phyloP scores from a whole-genome alignment of 2,329 filamentous ascomycete species.

The Shiraia bambusicola region DNA sequence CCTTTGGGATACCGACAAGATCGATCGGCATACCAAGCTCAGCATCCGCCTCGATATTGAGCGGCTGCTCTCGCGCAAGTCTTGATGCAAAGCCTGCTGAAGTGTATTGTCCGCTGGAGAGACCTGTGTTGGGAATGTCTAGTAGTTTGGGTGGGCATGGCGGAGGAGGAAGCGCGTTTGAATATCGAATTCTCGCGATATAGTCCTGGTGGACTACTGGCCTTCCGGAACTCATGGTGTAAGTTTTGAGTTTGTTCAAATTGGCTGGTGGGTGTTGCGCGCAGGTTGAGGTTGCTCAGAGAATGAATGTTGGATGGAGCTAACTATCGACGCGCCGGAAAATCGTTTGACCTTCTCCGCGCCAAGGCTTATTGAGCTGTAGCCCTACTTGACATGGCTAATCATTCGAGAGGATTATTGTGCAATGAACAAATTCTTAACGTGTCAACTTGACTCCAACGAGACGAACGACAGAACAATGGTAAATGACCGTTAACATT shows the following conservation, averaged over 20 bases:
- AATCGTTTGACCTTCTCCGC: constrained; percentile 16
- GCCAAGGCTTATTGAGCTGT: constrained; percentile 19
- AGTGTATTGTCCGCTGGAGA: constrained; percentile 84
- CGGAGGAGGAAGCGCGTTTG: constrained; percentile 91
- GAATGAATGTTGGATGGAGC: constrained; percentile 24
- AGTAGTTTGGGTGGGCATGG: constrained; percentile 94
- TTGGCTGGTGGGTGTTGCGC: constrained; percentile 9
- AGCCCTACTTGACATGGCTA: too few species aligned
- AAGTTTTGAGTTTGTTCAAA: constrained; percentile 3
- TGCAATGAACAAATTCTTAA: neutral
- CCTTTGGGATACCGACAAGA: constrained; percentile 87
- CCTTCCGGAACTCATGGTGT: constrained; percentile 29
- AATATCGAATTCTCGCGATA: constrained; percentile 92
- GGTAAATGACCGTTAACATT: constrained; percentile 29
- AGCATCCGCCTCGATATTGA: constrained; percentile 96
- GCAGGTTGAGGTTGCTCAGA: constrained; percentile 19
- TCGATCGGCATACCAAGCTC: constrained; percentile 98
- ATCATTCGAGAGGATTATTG: neutral
- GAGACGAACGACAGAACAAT: neutral
- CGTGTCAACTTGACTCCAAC: neutral
- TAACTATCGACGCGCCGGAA: constrained; percentile 25
- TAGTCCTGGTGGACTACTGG: constrained; percentile 81
- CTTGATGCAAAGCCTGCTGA: constrained; percentile 86
- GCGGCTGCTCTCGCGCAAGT: constrained; percentile 83
- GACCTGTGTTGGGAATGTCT: constrained; percentile 90